phyloP scores from a whole-genome alignment of 1,284 basidiomycete species.

The Cystobasidiaceae sp. region DNA sequence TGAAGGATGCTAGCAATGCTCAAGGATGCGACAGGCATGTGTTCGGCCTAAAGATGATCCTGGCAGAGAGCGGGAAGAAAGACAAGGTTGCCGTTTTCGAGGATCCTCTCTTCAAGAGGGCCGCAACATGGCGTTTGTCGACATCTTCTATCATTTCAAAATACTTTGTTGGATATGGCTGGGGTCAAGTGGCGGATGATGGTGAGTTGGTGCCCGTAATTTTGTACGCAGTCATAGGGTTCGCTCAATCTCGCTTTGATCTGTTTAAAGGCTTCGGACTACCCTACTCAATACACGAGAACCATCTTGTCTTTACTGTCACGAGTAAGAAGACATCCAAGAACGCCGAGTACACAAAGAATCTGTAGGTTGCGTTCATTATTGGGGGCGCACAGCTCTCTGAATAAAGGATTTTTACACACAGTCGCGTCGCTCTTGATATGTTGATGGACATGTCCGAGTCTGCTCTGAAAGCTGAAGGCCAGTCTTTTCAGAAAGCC shows the following conservation, averaged over 20 bases:
- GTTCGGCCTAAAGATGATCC: constrained; percentile 52
- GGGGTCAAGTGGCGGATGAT: constrained; percentile 59
- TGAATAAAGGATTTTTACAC: too few species aligned
- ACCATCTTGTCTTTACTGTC: constrained; percentile 71
- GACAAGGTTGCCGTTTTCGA: constrained; percentile 61
- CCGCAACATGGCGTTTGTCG: constrained; percentile 48
- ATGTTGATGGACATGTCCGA: constrained; percentile 39
- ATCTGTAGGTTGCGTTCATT: constrained; percentile 26
- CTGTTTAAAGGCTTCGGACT: constrained; percentile 6
- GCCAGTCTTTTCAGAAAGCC: constrained; percentile 4
- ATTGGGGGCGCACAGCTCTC: background rate
- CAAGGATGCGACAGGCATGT: constrained; percentile 78
- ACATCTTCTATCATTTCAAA: constrained; percentile 83
- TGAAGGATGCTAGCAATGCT: constrained; percentile 64
- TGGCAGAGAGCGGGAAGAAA: constrained; percentile 52
- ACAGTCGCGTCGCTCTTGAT: constrained; percentile 35
- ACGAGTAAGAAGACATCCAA: constrained; percentile 71
- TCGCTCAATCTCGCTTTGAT: too few species aligned
- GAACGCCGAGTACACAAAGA: constrained; percentile 44
- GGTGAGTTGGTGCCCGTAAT: too few species aligned
- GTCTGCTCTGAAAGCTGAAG: constrained; percentile 12
- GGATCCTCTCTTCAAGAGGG: constrained; percentile 63
- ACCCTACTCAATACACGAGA: constrained; percentile 47
- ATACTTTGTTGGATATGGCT: constrained; percentile 55
- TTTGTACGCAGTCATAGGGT: too few species aligned